Conservation (phyloP, 2,329 filamentous ascomycete genomes). For the Dactylellina leptospora region DNA sequence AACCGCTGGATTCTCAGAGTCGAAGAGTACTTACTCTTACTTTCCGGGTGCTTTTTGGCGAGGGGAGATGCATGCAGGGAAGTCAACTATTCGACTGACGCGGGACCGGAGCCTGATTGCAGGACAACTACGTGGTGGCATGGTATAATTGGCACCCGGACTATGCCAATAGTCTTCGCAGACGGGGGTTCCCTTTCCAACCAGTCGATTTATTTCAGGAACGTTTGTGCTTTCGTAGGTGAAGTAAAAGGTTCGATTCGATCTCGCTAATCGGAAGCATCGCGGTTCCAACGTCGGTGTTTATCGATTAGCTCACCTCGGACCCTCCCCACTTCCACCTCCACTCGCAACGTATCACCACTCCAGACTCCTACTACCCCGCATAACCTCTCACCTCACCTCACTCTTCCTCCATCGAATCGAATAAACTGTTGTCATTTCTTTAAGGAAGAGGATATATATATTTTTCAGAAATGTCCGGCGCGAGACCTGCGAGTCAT, state of each 20-base stretch:
- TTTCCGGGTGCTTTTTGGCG: too few relatives aligned
- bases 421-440: too few relatives aligned
- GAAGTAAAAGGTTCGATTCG: neutral
- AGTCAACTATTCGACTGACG: too few relatives aligned
- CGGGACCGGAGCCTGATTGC: too few relatives aligned
- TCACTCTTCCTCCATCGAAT: too few relatives aligned
- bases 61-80: too few relatives aligned
- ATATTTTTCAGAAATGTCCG: constrained; percentile 17
- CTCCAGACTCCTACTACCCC: neutral
- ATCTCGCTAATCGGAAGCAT: constrained; percentile 39
- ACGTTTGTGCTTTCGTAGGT: neutral
- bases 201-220: too few relatives aligned
- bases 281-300: neutral
- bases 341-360: neutral
- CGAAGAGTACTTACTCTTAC: too few relatives aligned
- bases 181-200: too few relatives aligned
- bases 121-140: too few relatives aligned
- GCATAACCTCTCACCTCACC: neutral
- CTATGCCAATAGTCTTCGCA: too few relatives aligned
- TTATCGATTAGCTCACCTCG: neutral
- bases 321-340: neutral
- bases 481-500: constrained; percentile 68
- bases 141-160: too few relatives aligned
- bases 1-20: neutral
- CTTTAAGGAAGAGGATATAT: neutral